Evolutionary conservation across 371 early-diverging fungal genomes (phyloP), one percentile per base, ranked within the genome.

Genomic region (Lichtheimia corymbifera): DNA sequence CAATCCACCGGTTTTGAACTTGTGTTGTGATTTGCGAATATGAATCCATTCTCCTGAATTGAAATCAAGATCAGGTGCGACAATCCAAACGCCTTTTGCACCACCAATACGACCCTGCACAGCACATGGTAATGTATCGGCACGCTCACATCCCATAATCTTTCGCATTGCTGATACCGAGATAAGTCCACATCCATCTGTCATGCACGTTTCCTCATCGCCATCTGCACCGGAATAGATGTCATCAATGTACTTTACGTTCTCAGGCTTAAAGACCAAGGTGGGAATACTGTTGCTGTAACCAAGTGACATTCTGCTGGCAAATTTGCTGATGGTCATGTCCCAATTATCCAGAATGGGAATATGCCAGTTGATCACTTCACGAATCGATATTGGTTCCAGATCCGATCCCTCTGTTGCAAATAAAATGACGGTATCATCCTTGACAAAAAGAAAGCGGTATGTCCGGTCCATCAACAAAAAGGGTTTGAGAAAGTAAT

Each of bases 61-160:
- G 2, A 69, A 67, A 40, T 77, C 76, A 4, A 74, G 14, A 22
- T 65, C 60, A 6, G 75, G 80, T 7, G 70, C 55, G 0, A 82
- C 58, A 9, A 75, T 68, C 82, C 82, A 82, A 13, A 82, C 55
- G 5, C 82, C 82, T 51, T 82, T 82, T 4, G 82, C 74, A 25
- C 80, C 80, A 12, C 74, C 82, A 58, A 82, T 82, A 59, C 82
- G 76, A 0, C 77, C 82, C 53, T 82, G 82, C 9, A 82, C 65
- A 20, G 77, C 80, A 55, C 75, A 75, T 2, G 82, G 82, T 2
- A 79, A 53, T 47, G 70, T 67, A 24, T 75, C 71, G 5, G 58
- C 52, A 14, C 63, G 64, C 43, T 77, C 67, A 27, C 66, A 64
- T 2, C 71, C 70, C 66, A 79, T 72, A 12, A 82, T 66, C 47